These are phyloP conservation scores for Diutina sp. DNA, from an alignment of 1,139 yeast species.

Conservation along the genomic window DNA sequence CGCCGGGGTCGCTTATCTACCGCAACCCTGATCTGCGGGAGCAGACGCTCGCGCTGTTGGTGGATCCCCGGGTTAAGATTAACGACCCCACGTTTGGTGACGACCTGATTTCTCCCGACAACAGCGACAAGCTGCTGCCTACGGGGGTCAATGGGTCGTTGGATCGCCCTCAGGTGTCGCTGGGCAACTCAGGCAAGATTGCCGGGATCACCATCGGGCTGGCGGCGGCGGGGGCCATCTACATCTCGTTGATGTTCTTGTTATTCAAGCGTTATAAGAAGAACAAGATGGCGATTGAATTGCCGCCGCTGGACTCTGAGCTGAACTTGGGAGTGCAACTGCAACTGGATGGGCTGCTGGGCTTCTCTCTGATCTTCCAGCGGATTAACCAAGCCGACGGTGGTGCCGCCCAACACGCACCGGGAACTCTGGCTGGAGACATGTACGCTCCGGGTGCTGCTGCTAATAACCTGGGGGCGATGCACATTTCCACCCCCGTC, in stretches of 20 bases:
- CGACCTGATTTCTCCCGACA: constrained; percentile 9
- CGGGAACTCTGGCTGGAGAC: constrained; percentile 2
- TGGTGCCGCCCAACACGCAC: not conserved
- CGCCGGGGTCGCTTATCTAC: constrained; percentile 36
- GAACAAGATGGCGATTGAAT: constrained; percentile 19
- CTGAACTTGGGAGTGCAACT: constrained; percentile 18
- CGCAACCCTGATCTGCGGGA: constrained; percentile 34
- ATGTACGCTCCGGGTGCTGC: constrained; percentile 5
- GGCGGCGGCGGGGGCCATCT: constrained; percentile 50
- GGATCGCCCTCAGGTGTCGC: constrained; percentile 15
- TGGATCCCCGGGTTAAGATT: constrained; percentile 39
- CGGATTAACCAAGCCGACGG: constrained; percentile 11
- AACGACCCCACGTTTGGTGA: constrained; percentile 40
- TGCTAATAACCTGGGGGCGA: constrained; percentile 9
- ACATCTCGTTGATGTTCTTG: constrained; percentile 38
- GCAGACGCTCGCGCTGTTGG: constrained; percentile 37
- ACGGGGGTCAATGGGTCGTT: constrained; percentile 25
- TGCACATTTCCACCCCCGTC: constrained; percentile 31
- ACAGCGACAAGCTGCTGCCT: constrained; percentile 8
- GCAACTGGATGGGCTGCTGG: constrained; percentile 8
- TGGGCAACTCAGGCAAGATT: constrained; percentile 19
- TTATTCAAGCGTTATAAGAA: constrained; percentile 28
- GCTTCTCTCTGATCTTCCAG: constrained; percentile 20
- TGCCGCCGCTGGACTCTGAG: constrained; percentile 32
- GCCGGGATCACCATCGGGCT: constrained; percentile 57